Base-by-base conservation (phyloP, 202 grass and related monocot species). In the Panicum virgatum region DNA sequence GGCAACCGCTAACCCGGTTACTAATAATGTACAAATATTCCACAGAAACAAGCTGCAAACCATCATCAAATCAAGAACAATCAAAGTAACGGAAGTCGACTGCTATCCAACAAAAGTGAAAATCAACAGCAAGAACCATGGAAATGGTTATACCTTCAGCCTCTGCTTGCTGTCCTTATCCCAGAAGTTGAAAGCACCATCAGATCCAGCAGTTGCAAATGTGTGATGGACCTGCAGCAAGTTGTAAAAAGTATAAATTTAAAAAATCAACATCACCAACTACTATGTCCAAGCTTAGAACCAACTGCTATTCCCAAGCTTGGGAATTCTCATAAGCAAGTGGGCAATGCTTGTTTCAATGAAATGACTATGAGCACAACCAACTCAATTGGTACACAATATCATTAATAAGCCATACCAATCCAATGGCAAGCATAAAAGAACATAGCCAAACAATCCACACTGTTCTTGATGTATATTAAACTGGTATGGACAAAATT, bases 131-230 rank as follows among this genome's bases (percentile, higher is more conserved):
- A 52, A 60, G 48, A 59, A 18, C 1, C 25, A 66, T 4, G 0
- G 1, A 38, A 14, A 79, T 27, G 47, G n/a, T 25, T 62, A 79
- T 59, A 98, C 96, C 96, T 98, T 98, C 56, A 98, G 87, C 82
- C 96, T 98, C 80, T 96, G 96, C 69, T 98, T 98, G 79, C 96
- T 98, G 59, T 98, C 96, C 82, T 98, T 98, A 62, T 98, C 96
- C 96, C 96, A 98, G 76, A 93, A 98, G 60, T 98, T 96, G 85
- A 98, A 98, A 66, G 96, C 90, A 62, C 96, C 96, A 78, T 98
- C 96, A 66, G 96, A 98, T 63, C 96, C 96, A 82, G 92, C 85
- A 81, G 96, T 96, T 26, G 92, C 87, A 89, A 98, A 98, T 34
- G 96, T 98, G 73, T 96, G 92, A 90, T 96, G 92, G 66, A 92